Base-by-base conservation (phyloP, 768 basidiomycete genomes). In the Auriscalpium vulgare region DNA sequence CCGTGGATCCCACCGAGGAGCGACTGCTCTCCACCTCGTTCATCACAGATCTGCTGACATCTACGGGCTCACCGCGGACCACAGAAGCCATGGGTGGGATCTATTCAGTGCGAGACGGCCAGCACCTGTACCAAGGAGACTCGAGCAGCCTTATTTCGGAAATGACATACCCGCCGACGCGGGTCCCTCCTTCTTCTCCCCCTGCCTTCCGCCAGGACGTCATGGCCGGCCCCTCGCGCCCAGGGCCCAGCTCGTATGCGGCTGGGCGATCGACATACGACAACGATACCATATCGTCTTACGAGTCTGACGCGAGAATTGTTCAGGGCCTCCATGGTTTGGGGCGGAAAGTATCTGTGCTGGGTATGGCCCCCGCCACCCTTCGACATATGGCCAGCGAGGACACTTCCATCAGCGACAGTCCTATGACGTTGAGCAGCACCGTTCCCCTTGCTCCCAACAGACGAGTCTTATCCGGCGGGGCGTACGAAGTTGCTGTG, bases 11-110 rank as follows among this genome's bases (percentile, higher is more conserved):
- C n/a, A 67, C 74, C 9, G 82, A 84, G 62, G 79, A 82, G 62
- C 73, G 76, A 17, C 68, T 84, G 46, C 74, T 86, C 19, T 76
- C 82, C 8, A 83, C 84, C 3, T 78, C 81, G 2, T 79, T 85
- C 65, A 84, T 85, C 57, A 83, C 83, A 16, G 74, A 74, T 8
- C 69, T 84, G 14, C 72, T 84, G 13, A 75, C 50, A 35, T 64
- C 53, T 9, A 17, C 43, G 10, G 3, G 37, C 14, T 55, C 61
- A 11, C 10, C n/a, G 40, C 62, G 35, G 65, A 67, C 37, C 62
- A 52, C 43, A 63, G 64, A 23, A 19, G 13, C 58, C 11, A 51
- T 79, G 78, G 43, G 23, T 17, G 21, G 23, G 19, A 7, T 17
- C n/a, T 11, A 10, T 21, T 19, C 21, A 23, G 17, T 23, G 23